These are phyloP conservation scores for Fagopyrum homotropicum DNA, from an alignment of 148 eudicot species.

Conservation along the genomic window DNA sequence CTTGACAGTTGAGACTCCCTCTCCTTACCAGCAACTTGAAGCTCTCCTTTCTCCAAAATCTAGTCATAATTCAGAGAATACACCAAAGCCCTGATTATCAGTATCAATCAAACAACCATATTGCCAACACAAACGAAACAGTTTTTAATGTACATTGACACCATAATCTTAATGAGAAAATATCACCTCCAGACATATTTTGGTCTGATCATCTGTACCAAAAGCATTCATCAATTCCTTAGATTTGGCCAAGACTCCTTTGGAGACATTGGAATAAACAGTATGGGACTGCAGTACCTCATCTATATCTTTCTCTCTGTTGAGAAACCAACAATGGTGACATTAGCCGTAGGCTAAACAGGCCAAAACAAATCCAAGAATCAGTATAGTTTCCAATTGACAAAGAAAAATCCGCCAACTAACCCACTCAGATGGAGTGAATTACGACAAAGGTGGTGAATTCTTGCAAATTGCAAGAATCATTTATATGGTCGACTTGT, in stretches of 20 bases:
- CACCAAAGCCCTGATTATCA: background rate
- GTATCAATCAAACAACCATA: conserved; percentile 1
- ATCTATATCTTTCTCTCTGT: conserved; percentile 92
- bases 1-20: conserved; percentile 94
- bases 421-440: background rate
- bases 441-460: background rate
- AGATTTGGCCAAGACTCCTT: conserved; percentile 87
- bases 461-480: background rate
- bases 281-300: conserved; percentile 96
- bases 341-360: background rate
- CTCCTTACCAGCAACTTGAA: conserved; percentile 97
- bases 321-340: background rate
- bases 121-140: background rate
- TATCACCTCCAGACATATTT: conserved; percentile 80
- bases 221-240: conserved; percentile 76
- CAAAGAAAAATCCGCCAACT: too few relatives aligned
- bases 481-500: background rate
- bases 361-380: background rate
- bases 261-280: conserved; percentile 87
- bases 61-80: conserved; percentile 14
- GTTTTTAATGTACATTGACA: background rate
- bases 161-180: background rate
- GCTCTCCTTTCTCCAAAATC: conserved; percentile 99
- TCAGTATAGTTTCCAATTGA: background rate
- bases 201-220: conserved; percentile 80